Percentiles rank a stretch among this genome's conserved stretches.
Conservation (phyloP, 768 basidiomycete species). For the Leccinum olivaceopallidum region DNA sequence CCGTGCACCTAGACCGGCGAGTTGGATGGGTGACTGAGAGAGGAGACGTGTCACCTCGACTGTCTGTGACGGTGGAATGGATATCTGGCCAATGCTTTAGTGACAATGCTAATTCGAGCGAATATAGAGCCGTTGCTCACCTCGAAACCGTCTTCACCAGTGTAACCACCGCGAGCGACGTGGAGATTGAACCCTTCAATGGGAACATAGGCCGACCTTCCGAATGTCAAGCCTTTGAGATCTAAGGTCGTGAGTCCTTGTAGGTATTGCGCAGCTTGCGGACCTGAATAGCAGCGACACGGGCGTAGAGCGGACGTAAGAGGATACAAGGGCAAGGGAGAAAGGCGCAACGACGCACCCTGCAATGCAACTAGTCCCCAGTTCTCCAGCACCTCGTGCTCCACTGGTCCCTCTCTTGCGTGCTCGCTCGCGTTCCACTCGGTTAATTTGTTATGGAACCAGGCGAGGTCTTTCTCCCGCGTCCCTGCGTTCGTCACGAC, state of each 20-base stretch:
- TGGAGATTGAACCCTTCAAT: constrained; percentile 67
- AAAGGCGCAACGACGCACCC: constrained; percentile 47
- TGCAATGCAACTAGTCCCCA: constrained; percentile 93
- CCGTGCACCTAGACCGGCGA: constrained; percentile 89
- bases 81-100: constrained; percentile 57
- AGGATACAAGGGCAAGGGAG: neutral
- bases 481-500: constrained; percentile 97
- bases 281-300: constrained; percentile 48
- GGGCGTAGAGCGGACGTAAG: neutral
- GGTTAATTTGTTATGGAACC: constrained; percentile 65
- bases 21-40: constrained; percentile 64
- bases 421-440: constrained; percentile 74
- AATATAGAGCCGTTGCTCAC: constrained; percentile 34
- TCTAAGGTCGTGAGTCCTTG: constrained; percentile 77
- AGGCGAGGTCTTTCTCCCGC: constrained; percentile 75
- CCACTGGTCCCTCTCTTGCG: constrained; percentile 59
- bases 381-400: constrained; percentile 75
- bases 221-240: constrained; percentile 76
- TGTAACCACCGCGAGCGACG: constrained; percentile 94
- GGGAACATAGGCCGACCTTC: constrained; percentile 77
- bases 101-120: neutral
- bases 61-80: constrained; percentile 79
- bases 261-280: constrained; percentile 76
- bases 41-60: constrained; percentile 67
- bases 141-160: constrained; percentile 99